These are phyloP conservation scores for Nitzschia sp. DNA, from an alignment of 108 stramenopile species.

Conservation along the genomic window DNA sequence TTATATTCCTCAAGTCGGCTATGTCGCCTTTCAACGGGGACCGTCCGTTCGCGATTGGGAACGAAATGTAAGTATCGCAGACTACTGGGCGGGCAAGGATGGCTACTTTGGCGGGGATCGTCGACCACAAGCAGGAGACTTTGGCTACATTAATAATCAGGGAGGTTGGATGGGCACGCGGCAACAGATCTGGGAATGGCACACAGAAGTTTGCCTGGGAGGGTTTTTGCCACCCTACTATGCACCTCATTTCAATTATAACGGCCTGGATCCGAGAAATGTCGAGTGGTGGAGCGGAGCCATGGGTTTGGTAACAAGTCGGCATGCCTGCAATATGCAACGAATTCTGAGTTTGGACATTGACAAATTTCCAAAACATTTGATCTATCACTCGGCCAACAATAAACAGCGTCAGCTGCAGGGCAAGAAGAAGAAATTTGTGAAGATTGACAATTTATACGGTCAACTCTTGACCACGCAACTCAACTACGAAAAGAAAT, in stretches of 20 bases:
- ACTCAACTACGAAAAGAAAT: slow-evolving; percentile 34
- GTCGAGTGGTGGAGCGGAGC: slow-evolving; percentile 83
- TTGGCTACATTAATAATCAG: slow-evolving; percentile 66
- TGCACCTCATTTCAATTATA: slow-evolving; percentile 54
- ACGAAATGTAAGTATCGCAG: slow-evolving; percentile 24
- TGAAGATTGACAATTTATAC: slow-evolving; percentile 58
- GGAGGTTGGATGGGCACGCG: slow-evolving; percentile 88
- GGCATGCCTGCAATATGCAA: slow-evolving; percentile 74
- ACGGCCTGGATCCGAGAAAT: slow-evolving; percentile 61
- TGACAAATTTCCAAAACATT: slow-evolving; percentile 60
- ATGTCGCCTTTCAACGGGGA: slow-evolving; percentile 51
- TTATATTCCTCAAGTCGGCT: slow-evolving; percentile 57
- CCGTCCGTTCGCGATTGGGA: slow-evolving; percentile 16
- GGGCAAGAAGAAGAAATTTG: slow-evolving; percentile 30
- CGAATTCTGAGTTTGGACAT: slow-evolving; percentile 77
- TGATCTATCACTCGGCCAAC: slow-evolving; percentile 83
- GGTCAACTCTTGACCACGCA: slow-evolving; percentile 68
- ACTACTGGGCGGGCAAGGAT: slow-evolving; percentile 64
- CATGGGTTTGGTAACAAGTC: slow-evolving; percentile 42
- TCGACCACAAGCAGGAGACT: slow-evolving; percentile 36
- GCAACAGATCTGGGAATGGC: slow-evolving; percentile 63
- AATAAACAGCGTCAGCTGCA: slow-evolving; percentile 79
- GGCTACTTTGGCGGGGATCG: slow-evolving; percentile 32
- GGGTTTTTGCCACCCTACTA: slow-evolving; percentile 87
- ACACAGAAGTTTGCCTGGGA: slow-evolving; percentile 77